A percentile compares a stretch with the other conserved stretches of the same genome.
Evolutionary conservation across 2,329 filamentous ascomycete genomes (phyloP).

Genomic region (Thielaviopsis ethacetica): DNA sequence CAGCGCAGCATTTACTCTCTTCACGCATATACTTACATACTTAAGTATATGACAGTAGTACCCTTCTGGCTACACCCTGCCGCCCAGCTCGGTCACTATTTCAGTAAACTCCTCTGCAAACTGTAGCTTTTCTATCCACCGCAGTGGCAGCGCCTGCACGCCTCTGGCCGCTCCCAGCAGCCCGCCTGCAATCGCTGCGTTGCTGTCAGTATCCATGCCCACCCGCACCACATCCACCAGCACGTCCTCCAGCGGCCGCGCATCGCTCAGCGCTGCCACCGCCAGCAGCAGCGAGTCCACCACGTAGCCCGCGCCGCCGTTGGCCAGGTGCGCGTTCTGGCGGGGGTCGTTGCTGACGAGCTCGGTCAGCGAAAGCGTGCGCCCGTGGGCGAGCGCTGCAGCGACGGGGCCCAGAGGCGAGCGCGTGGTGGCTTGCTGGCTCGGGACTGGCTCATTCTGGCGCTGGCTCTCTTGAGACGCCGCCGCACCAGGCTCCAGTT

Average conservation of each 20-base stretch:
- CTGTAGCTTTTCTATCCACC: constrained; percentile 25
- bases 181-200: constrained; percentile 29
- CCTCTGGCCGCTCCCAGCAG: constrained; percentile 29
- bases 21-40: background rate
- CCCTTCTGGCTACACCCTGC: no score
- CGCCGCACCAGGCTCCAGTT: constrained; percentile 13
- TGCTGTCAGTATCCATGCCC: constrained; percentile 30
- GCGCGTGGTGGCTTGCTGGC: constrained; percentile 15
- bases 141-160: constrained; percentile 22
- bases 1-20: background rate
- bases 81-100: constrained; percentile 7
- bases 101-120: constrained; percentile 23
- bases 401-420: constrained; percentile 18
- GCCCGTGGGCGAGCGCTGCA: background rate
- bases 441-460: background rate
- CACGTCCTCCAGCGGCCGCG: constrained; percentile 24
- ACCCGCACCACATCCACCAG: constrained; percentile 29
- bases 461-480: background rate
- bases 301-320: constrained; percentile 24
- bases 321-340: constrained; percentile 14
- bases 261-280: constrained; percentile 26
- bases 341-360: constrained; percentile 20
- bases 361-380: constrained; percentile 11
- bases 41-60: background rate
- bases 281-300: constrained; percentile 26